phyloP scores from a whole-genome alignment of 805 yeast species.

The Spathaspora gorwiae region DNA sequence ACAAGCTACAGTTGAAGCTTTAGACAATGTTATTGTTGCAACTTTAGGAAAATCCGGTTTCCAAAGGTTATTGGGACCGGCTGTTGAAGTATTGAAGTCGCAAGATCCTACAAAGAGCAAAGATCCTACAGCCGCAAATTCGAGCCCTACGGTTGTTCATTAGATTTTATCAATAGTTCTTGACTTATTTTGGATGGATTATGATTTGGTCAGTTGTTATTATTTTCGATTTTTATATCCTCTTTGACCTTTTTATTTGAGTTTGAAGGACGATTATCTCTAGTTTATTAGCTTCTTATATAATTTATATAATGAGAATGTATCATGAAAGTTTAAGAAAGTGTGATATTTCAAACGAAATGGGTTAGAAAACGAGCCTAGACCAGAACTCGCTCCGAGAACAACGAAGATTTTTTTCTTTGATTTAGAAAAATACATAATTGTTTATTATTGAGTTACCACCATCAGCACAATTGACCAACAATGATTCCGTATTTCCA shows the following conservation, averaged over 20 bases:
- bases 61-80: slow-evolving; percentile 91
- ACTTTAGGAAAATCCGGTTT: slow-evolving; percentile 89
- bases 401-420: background rate
- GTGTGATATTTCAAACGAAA: too few relatives aligned
- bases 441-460: background rate
- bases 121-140: background rate
- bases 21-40: slow-evolving; percentile 76
- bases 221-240: too few relatives aligned
- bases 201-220: too few relatives aligned
- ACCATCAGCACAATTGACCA: background rate
- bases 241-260: too few relatives aligned
- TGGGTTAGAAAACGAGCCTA: too few relatives aligned
- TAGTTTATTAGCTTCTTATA: too few relatives aligned
- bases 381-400: background rate
- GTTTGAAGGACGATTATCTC: too few relatives aligned
- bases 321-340: background rate
- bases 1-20: slow-evolving; percentile 86
- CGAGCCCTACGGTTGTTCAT: background rate
- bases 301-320: background rate
- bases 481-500: slow-evolving; percentile 12
- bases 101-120: slow-evolving; percentile 67
- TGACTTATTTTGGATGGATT: background rate
- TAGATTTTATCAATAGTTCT: background rate
- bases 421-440: background rate
- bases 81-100: slow-evolving; percentile 77